Base-by-base conservation (phyloP, 805 yeast species). In the Spathaspora boniae region DNA sequence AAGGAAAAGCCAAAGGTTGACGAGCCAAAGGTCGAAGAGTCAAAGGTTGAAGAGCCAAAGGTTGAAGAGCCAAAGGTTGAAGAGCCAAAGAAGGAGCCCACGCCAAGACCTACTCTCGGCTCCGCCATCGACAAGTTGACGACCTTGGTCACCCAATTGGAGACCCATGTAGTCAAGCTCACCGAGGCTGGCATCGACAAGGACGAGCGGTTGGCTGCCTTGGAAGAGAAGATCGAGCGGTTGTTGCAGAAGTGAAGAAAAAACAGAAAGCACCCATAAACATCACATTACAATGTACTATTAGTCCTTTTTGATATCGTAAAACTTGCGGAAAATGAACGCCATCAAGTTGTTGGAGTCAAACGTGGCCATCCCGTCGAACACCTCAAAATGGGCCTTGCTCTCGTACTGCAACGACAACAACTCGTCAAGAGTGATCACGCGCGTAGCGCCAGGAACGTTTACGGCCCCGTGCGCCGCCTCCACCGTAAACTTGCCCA, bases 291-390 rank as follows among this genome's bases (percentile, higher is more conserved):
- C 28, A 16, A 27, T 47, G 14, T 20, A 24, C 15, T 46, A 42
- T n/a, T 17, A 37, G 17, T 61, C 63, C 38, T 51, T 55, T 37
- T 60, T 57, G 22, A 70, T 60, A 46, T 82, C 83, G 50, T 83
- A 85, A 54, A 88, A 88, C 57, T 83, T 82, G 45, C 72, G 72
- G 57, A 87, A 81, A 16, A 89, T 75, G 42, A 89, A 76, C 11
- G 77, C 75, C 15, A 84, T 69, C 47, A 87, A 62, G 35, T 78
- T 68, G 40, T 81, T 74, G 4, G 94, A 80, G 53, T 82, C 80
- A 45, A 89, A 77, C 16, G 67, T 65, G 5, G 78, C 88, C 71
- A 74, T 74, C 0, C 80, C 83, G 38, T 80, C 80, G 52, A 87
- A 83, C 43, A 84, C 46, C 3, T 68, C 61, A 48, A 86, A 63